Percentiles rank a stretch among this genome's conserved stretches.
Evolutionary conservation across 805 yeast genomes (phyloP).

Genomic region (Jamesozyma piceae): DNA sequence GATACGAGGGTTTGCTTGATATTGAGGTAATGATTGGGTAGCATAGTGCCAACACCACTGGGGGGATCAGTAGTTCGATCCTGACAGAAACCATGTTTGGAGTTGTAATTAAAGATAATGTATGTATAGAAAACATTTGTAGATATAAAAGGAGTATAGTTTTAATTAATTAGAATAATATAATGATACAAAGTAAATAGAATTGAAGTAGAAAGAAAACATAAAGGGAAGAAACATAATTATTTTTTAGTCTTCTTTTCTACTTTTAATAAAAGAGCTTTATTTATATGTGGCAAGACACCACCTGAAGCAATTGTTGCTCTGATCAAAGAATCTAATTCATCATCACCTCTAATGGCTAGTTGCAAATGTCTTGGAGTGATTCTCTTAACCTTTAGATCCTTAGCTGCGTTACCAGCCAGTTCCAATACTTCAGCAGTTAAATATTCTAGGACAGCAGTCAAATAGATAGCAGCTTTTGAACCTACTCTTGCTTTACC

Average conservation of each 20-base stretch:
- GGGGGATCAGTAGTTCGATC: no score
- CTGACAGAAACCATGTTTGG: no score
- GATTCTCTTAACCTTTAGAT: conserved; percentile 88
- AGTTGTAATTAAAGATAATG: no score
- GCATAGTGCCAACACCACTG: no score
- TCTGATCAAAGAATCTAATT: conserved; percentile 83
- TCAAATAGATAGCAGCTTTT: conserved; percentile 89
- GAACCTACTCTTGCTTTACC: conserved; percentile 82
- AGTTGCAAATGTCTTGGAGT: conserved; percentile 95
- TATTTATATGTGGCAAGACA: conserved; percentile 89
- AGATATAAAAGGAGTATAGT: no score
- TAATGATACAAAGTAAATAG: no score
- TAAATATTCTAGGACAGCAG: conserved; percentile 91
- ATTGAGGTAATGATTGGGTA: no score
- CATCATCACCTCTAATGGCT: conserved; percentile 97
- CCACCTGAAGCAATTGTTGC: conserved; percentile 98
- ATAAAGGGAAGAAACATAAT: no score
- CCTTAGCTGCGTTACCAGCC: conserved; percentile 98
- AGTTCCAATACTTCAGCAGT: conserved; percentile 95
- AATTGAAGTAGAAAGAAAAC: no score
- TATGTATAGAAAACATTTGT: no score
- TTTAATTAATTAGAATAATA: no score
- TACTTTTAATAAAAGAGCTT: conserved; percentile 67
- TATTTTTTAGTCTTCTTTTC: conserved; percentile 40
- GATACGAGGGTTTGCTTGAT: no score